phyloP scores from a whole-genome alignment of 495 filamentous ascomycete genomes.

The Lophiostoma macrostomum region DNA sequence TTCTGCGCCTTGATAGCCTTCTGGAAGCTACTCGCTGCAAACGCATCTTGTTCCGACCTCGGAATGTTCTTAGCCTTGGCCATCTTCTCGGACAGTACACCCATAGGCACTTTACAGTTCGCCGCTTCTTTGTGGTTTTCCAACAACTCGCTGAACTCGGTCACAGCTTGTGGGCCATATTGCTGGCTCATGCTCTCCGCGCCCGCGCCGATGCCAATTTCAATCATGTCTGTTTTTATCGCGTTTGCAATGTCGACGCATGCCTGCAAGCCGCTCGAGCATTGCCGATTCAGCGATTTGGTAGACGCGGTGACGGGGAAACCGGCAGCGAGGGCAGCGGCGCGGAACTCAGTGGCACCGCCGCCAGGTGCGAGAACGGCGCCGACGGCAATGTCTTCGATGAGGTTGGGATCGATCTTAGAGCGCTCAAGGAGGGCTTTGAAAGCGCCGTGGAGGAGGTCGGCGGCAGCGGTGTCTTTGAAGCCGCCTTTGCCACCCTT shows the following conservation, averaged over 20 bases:
- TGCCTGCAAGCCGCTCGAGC: slow-evolving; percentile 83
- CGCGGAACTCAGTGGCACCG: slow-evolving; percentile 94
- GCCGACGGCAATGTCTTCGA: slow-evolving; percentile 92
- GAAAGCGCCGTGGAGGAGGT: slow-evolving; percentile 83
- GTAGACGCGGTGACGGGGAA: slow-evolving; percentile 82
- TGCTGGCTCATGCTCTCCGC: slow-evolving; percentile 97
- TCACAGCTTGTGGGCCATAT: slow-evolving; percentile 88
- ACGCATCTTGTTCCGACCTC: slow-evolving; percentile 76
- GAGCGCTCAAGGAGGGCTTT: slow-evolving; percentile 77
- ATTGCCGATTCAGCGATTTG: slow-evolving; percentile 86
- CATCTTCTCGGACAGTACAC: slow-evolving; percentile 90
- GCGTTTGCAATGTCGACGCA: slow-evolving; percentile 90
- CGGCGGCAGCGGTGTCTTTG: slow-evolving; percentile 87
- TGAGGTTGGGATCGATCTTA: slow-evolving; percentile 73
- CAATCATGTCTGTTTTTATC: slow-evolving; percentile 86
- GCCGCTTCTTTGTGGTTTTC: slow-evolving; percentile 77
- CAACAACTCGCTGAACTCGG: slow-evolving; percentile 91
- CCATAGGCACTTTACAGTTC: slow-evolving; percentile 99
- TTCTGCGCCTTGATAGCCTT: slow-evolving; percentile 86
- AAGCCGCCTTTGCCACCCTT: slow-evolving; percentile 91
- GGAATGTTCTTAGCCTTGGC: slow-evolving; percentile 74
- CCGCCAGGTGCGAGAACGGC: slow-evolving; percentile 88
- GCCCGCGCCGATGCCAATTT: slow-evolving; percentile 88
- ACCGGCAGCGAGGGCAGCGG: slow-evolving; percentile 85
- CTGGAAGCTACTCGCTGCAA: slow-evolving; percentile 84